phyloP scores from a whole-genome alignment of 495 filamentous ascomycete genomes.

The Pyrenopolyporus hunteri region DNA sequence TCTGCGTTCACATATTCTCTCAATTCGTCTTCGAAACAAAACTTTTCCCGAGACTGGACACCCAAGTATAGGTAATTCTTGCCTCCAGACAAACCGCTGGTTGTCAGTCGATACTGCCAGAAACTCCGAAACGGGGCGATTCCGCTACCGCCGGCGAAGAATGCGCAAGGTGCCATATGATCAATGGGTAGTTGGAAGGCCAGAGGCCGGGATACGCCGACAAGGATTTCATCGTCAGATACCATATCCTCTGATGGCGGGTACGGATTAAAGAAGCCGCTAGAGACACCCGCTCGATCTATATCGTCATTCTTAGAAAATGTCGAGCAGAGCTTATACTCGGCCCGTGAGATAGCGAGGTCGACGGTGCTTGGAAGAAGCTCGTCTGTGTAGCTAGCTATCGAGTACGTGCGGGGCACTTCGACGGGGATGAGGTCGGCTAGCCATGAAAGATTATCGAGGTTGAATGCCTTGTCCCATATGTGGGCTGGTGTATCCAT shows the following conservation, averaged over 20 bases:
- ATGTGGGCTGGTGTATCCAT: constrained; percentile 52
- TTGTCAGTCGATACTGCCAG: constrained; percentile 51
- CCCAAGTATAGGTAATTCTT: constrained; percentile 58
- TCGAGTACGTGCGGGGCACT: constrained; percentile 58
- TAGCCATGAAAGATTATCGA: constrained; percentile 53
- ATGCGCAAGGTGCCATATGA: constrained; percentile 53
- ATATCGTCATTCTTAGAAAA: constrained; percentile 45
- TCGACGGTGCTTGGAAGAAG: constrained; percentile 56
- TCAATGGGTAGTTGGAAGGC: constrained; percentile 58
- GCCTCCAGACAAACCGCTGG: constrained; percentile 44
- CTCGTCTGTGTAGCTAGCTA: constrained; percentile 53
- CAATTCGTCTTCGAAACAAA: constrained; percentile 58
- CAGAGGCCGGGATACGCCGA: constrained; percentile 56
- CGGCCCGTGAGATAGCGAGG: constrained; percentile 54
- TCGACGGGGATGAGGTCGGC: constrained; percentile 53
- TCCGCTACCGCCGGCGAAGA: constrained; percentile 58
- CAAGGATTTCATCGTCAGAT: constrained; percentile 48
- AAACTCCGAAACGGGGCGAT: constrained; percentile 60
- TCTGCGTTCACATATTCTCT: constrained; percentile 53
- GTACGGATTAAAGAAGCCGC: constrained; percentile 56
- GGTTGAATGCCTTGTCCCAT: constrained; percentile 56
- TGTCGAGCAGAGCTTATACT: constrained; percentile 52
- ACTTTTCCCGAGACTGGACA: constrained; percentile 57
- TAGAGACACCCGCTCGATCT: constrained; percentile 51
- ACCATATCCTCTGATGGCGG: constrained; percentile 44